Percentiles rank a stretch among this genome's conserved stretches.
These are phyloP conservation scores for Tricholoma flavovirens DNA, from an alignment of 768 basidiomycete genomes.

Conservation along the genomic window DNA sequence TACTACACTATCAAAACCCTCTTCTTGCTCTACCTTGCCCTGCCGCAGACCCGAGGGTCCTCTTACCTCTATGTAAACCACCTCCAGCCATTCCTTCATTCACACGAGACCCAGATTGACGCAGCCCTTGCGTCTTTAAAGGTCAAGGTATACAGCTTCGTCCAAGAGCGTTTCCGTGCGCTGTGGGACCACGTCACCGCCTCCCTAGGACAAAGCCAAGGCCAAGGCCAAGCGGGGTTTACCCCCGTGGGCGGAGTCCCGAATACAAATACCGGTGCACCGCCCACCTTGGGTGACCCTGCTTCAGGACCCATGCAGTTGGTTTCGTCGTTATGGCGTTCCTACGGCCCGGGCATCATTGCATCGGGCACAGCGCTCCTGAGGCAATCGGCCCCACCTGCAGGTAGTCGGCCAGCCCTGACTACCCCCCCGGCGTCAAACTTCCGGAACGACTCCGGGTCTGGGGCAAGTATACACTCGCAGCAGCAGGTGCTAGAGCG, in stretches of 20 bases:
- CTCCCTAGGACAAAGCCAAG: slow-evolving; percentile 33
- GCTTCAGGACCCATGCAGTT: slow-evolving; percentile 62
- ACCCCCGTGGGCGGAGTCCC: slow-evolving; percentile 14
- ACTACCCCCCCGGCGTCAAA: slow-evolving; percentile 23
- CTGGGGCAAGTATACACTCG: slow-evolving; percentile 7
- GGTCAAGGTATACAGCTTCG: slow-evolving; percentile 49
- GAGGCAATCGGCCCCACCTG: slow-evolving; percentile 41
- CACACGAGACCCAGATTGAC: slow-evolving; percentile 85
- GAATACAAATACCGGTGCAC: slow-evolving; percentile 23
- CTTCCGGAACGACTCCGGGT: slow-evolving; percentile 15
- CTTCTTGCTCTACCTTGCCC: slow-evolving; percentile 84
- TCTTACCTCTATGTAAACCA: slow-evolving; percentile 78
- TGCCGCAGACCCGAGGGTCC: slow-evolving; percentile 86
- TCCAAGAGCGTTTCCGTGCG: slow-evolving; percentile 57
- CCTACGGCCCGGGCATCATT: slow-evolving; percentile 69
- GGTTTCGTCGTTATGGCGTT: slow-evolving; percentile 64
- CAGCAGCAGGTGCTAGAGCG: slow-evolving; percentile 38
- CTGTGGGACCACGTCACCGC: slow-evolving; percentile 62
- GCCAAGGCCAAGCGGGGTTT: slow-evolving; percentile 14
- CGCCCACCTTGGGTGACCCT: slow-evolving; percentile 46
- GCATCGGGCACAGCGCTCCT: slow-evolving; percentile 64
- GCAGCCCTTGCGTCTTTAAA: slow-evolving; percentile 64
- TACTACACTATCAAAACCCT: slow-evolving; percentile 78
- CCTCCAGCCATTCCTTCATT: slow-evolving; percentile 76
- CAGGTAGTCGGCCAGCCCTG: slow-evolving; percentile 23